Conservation (phyloP, 208 protist genomes). For the Wallacemonas rigidus region DNA sequence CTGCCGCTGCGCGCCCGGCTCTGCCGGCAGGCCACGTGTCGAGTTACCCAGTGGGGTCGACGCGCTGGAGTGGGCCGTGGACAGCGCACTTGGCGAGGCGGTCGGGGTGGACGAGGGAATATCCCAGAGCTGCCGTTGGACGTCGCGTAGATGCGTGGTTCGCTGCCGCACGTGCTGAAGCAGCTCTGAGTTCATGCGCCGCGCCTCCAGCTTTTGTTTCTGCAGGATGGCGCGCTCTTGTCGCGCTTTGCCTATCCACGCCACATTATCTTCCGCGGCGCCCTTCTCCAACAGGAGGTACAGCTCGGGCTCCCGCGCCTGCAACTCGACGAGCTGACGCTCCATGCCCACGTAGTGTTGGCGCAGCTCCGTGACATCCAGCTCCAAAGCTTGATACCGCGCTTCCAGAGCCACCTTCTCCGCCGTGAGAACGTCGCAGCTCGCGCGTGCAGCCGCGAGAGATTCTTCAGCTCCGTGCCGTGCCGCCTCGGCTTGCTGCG, state of each 20-base stretch:
- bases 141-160: constrained; percentile 54
- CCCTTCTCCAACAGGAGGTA: constrained; percentile 56
- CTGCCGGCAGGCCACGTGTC: not conserved
- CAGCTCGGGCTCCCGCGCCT: constrained; percentile 43
- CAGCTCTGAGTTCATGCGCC: constrained; percentile 54
- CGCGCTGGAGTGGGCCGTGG: constrained; percentile 4
- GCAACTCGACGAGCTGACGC: constrained; percentile 41
- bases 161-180: constrained; percentile 58
- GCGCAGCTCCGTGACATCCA: constrained; percentile 50
- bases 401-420: constrained; percentile 20
- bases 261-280: constrained; percentile 30
- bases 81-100: constrained; percentile 11
- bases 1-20: not conserved
- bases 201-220: constrained; percentile 51
- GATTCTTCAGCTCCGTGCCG: constrained; percentile 42
- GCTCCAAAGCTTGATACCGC: constrained; percentile 36
- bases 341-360: constrained; percentile 48
- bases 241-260: constrained; percentile 61
- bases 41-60: constrained; percentile 6
- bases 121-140: constrained; percentile 46
- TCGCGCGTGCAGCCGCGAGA: constrained; percentile 28
- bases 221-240: constrained; percentile 55
- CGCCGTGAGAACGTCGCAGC: constrained; percentile 23
- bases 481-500: constrained; percentile 35
- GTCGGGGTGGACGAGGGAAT: constrained; percentile 16